A percentile compares a stretch with the other conserved stretches of the same genome.
These are phyloP conservation scores for Trypanosoma theileri DNA, from an alignment of 208 protist species.

Conservation along the genomic window DNA sequence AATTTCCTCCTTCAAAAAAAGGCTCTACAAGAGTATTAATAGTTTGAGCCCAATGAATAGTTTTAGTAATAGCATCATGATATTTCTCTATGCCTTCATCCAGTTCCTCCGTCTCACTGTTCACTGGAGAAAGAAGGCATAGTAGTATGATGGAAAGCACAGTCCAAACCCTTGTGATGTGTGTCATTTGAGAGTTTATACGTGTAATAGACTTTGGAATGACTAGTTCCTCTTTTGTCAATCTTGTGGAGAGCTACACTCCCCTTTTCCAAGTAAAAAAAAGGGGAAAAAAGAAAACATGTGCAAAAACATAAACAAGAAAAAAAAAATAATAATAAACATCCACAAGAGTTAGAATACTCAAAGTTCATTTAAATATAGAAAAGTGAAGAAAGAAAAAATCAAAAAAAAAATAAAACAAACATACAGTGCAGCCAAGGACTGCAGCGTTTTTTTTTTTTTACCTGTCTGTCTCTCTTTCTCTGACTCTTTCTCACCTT, in stretches of 20 bases:
- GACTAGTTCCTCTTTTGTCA: not conserved
- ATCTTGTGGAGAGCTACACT: not conserved
- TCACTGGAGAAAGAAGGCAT: not conserved
- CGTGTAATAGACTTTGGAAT: no score
- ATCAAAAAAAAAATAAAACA: no score
- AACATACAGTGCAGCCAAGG: no score
- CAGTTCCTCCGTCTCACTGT: not conserved
- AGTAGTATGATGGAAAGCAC: not conserved
- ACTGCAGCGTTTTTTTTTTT: no score
- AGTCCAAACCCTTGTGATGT: not conserved
- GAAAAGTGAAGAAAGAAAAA: no score
- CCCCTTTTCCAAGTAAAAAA: not conserved
- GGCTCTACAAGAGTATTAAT: conserved; percentile 9
- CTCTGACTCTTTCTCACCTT: no score
- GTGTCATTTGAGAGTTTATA: no score
- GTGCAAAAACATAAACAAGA: conserved; percentile 2
- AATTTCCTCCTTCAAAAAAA: not conserved
- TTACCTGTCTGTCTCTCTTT: no score
- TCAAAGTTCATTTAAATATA: no score
- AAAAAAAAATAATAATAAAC: conserved; percentile 5
- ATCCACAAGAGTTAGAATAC: not conserved
- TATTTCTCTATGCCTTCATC: not conserved
- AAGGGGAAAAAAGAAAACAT: conserved; percentile 5
- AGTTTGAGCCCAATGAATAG: conserved; percentile 5
- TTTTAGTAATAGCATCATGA: not conserved